Base-by-base conservation (phyloP, 768 basidiomycete genomes). In the Suillus bovinus region DNA sequence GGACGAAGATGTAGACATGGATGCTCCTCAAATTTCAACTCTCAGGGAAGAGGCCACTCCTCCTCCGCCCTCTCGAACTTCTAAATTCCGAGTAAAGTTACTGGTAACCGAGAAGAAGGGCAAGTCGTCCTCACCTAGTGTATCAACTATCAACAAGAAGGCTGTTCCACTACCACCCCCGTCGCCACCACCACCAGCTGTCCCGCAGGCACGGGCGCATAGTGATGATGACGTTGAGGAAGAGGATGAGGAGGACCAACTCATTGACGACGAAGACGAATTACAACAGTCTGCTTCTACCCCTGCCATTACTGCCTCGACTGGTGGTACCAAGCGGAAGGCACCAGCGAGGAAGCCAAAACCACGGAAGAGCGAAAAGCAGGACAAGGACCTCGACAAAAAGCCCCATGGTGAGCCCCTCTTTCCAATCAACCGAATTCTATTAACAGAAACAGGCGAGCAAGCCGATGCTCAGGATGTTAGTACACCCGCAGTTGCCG, bases 1-100 rank as follows among this genome's bases (percentile, higher is more conserved):
- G 76, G 74, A 79, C 62, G 76, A 79, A 54, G 80, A 82, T 60
- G 68, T 79, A n/a, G 79, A 81, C 47, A 91, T 92, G 89, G 91
- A 92, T 42, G 89, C 91, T 38, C 91, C 91, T 41, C 86, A 86
- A 67, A 93, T 93, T 60, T 93, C 91, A 29, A 93, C 87, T 33
- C 82, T 93, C 38, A 81, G 79, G 38, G 89, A 91, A 54, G 90
- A 92, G 63, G 82, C 82, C 13, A 84, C 83, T n/a, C 89, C 90
- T 55, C 87, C 90, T 17, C 88, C 90, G 17, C 88, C 87, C 4
- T 66, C 68, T 8, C 72, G 74, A 27, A 67, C 71, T 10, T 67
- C 78, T 61, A 81, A 81, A 65, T 73, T 80, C 64, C 78, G 79
- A 59, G 81, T 86, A 46, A 86, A 86, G 68, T 72, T 85, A 20